Percentiles rank a stretch among this genome's conserved stretches.
phyloP scores from a whole-genome alignment of 495 filamentous ascomycete species.

The Podospora conica region DNA sequence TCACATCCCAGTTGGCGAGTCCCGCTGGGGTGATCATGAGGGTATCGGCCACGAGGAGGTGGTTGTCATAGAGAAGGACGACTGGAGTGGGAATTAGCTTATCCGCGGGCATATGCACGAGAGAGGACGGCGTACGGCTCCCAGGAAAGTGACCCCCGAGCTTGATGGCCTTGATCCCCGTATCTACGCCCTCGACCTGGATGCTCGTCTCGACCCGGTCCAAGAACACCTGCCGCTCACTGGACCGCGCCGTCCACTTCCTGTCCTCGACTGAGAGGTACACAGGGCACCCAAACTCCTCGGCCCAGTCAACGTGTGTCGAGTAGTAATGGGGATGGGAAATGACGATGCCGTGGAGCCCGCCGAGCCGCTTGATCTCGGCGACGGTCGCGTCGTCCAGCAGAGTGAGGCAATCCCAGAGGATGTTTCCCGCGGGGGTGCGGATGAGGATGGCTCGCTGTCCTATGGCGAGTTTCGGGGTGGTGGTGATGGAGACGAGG shows the following conservation, averaged over 20 bases:
- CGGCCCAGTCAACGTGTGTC: constrained; percentile 62
- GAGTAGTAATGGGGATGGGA: constrained; percentile 76
- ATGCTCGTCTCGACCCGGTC: constrained; percentile 25
- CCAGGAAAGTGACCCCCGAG: constrained; percentile 72
- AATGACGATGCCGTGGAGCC: constrained; percentile 66
- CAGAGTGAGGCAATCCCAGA: constrained; percentile 69
- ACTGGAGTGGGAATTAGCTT: constrained; percentile 22
- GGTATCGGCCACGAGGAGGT: constrained; percentile 65
- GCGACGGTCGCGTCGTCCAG: constrained; percentile 55
- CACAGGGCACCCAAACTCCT: constrained; percentile 55
- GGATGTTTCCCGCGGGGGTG: constrained; percentile 55
- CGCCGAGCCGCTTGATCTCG: constrained; percentile 46
- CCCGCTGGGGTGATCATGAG: constrained; percentile 59
- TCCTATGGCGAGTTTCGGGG: constrained; percentile 64
- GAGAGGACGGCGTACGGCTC: constrained; percentile 29
- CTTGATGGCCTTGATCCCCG: constrained; percentile 57
- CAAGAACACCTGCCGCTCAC: constrained; percentile 40
- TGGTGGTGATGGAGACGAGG: constrained; percentile 49
- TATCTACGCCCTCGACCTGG: constrained; percentile 34
- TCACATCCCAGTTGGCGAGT: constrained; percentile 33
- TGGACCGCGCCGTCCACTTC: constrained; percentile 45
- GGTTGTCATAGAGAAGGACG: constrained; percentile 51
- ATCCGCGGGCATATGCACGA: neutral
- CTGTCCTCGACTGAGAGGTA: constrained; percentile 57
- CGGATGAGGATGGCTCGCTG: constrained; percentile 62